Evolutionary conservation across 768 basidiomycete genomes (phyloP), one percentile per base, ranked within the genome.

Genomic region (Podaxis sp.): DNA sequence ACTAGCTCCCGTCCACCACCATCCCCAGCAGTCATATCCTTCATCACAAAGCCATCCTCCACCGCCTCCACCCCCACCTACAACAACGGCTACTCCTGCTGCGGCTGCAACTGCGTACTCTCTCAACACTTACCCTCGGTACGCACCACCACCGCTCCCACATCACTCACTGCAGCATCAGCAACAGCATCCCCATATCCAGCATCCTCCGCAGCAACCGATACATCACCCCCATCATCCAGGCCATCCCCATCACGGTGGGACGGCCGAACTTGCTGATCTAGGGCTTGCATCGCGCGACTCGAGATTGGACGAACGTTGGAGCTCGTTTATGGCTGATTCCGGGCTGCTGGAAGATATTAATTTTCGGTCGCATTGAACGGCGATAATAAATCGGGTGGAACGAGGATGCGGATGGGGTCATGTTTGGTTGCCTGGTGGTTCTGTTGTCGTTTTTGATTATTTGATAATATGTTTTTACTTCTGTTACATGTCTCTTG

Each of bases 291-390:
- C 84, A 4, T 74, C 85, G 9, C 66, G 84, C 14, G 85, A 87
- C 59, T 82, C 82, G 14, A 76, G 81, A n/a, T 78, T 87, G 57
- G 84, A 86, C 63, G 84, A 86, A 54, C 79, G 82, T 63, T 89
- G 88, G 87, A 78, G 77, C 63, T 76, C 79, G 25, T 83, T 89
- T 63, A 86, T 89, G 81, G 78, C 81, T 14, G 83, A 87, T 56
- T 81, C 82, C 1, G 84, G 84, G 5, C 70, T 88, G 47, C 66
- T 88, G 55, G 81, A 83, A 63, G 74, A 57, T 32, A 47, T 54
- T 40, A 42, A 53, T 6, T 59, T 51, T 52, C 50, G n/a, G 38
- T 40, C 57, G 25, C 25, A 42, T 10, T 23, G 25, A 50, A 13
- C 10, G 36, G 37, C 16, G 52, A n/a, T 47, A 47, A 35, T 36